phyloP scores from a whole-genome alignment of 2,329 filamentous ascomycete species.

The Sarocladiaceae sp. region DNA sequence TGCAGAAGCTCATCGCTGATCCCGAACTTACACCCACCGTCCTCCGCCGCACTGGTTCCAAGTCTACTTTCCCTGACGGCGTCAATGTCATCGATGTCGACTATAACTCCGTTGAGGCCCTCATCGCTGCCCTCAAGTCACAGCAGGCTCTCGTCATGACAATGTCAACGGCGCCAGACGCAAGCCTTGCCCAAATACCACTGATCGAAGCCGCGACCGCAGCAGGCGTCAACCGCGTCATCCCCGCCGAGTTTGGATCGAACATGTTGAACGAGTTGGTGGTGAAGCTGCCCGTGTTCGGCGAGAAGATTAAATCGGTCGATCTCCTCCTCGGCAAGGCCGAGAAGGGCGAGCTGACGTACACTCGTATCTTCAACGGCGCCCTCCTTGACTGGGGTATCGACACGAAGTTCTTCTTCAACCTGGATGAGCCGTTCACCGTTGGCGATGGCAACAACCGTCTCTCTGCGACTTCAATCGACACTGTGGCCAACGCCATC shows the following conservation, averaged over 20 bases:
- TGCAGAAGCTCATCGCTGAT: constrained; percentile 23
- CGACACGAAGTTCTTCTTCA: constrained; percentile 34
- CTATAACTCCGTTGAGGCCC: constrained; percentile 36
- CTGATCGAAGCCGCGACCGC: constrained; percentile 53
- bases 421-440: too few species aligned
- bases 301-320: constrained; percentile 38
- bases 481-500: constrained; percentile 39
- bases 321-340: constrained; percentile 34
- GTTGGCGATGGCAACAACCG: constrained; percentile 43
- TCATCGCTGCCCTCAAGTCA: constrained; percentile 44
- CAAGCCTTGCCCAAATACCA: constrained; percentile 23
- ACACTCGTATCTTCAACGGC: constrained; percentile 47
- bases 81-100: constrained; percentile 28
- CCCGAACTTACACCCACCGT: constrained; percentile 29
- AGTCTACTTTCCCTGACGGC: constrained; percentile 23
- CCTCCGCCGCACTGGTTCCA: constrained; percentile 34
- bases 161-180: constrained; percentile 30
- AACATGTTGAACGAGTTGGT: constrained; percentile 26
- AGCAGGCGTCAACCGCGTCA: constrained; percentile 54
- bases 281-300: constrained; percentile 42
- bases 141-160: constrained; percentile 49
- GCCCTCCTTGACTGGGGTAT: constrained; percentile 55
- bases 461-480: constrained; percentile 43
- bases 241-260: constrained; percentile 52
- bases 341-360: constrained; percentile 38